Evolutionary conservation across 106 monocot species (phyloP).

Genomic region (Dendrobium nobile): DNA sequence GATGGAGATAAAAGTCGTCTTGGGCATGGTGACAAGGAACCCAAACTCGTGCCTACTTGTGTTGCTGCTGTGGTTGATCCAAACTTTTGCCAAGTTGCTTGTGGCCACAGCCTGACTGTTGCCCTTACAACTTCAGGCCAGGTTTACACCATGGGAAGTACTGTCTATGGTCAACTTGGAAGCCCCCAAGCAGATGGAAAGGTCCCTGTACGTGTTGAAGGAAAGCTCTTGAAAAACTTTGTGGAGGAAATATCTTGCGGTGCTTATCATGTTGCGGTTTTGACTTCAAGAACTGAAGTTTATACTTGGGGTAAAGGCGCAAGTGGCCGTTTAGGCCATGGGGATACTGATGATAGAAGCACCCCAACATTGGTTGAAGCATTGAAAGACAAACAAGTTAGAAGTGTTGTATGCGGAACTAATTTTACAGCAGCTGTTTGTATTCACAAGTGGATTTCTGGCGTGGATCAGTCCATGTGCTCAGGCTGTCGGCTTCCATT

Average conservation of each 20-base stretch:
- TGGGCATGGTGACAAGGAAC: slow-evolving; percentile 78
- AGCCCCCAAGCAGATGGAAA: slow-evolving; percentile 67
- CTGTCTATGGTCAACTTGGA: slow-evolving; percentile 83
- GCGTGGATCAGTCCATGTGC: slow-evolving; percentile 91
- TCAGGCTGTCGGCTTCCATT: slow-evolving; percentile 89
- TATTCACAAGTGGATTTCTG: slow-evolving; percentile 74
- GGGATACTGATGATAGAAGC: slow-evolving; percentile 62
- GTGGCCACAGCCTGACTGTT: slow-evolving; percentile 76
- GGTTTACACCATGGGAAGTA: slow-evolving; percentile 76
- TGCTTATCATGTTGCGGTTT: slow-evolving; percentile 73
- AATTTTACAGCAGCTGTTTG: slow-evolving; percentile 79
- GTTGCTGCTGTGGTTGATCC: slow-evolving; percentile 67
- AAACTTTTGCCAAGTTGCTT: slow-evolving; percentile 75
- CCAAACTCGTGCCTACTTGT: slow-evolving; percentile 68
- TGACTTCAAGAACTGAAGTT: slow-evolving; percentile 82
- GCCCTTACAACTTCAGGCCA: slow-evolving; percentile 70
- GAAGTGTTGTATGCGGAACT: slow-evolving; percentile 63
- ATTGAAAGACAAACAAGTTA: slow-evolving; percentile 80
- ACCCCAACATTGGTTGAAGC: slow-evolving; percentile 61
- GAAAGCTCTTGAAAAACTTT: slow-evolving; percentile 61
- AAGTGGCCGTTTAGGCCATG: slow-evolving; percentile 73
- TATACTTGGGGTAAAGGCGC: slow-evolving; percentile 91
- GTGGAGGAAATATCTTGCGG: slow-evolving; percentile 75
- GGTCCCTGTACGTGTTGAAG: slow-evolving; percentile 59
- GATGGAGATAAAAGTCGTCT: slow-evolving; percentile 77